Percentiles rank a stretch among this genome's conserved stretches.
These are phyloP conservation scores for Antitrichia curtipendula DNA, from an alignment of 225 moss, liverwort and hornwort genomes.

Conservation along the genomic window DNA sequence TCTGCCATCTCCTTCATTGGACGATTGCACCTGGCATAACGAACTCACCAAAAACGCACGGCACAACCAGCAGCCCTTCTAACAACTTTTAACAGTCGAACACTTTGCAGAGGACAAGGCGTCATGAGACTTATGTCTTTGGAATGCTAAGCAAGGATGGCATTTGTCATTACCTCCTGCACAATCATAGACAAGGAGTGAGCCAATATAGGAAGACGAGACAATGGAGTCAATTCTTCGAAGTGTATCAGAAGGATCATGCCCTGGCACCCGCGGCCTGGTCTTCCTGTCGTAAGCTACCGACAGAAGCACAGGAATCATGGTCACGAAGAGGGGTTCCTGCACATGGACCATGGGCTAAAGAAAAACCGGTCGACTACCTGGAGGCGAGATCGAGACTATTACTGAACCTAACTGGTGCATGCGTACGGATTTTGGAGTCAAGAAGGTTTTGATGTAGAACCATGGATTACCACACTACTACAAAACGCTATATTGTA, in stretches of 20 bases:
- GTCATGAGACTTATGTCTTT: not conserved
- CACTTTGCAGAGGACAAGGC: not conserved
- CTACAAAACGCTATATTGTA: not conserved
- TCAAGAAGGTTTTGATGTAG: not conserved
- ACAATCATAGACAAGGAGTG: not conserved
- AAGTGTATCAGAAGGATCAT: not conserved
- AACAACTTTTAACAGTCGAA: not conserved
- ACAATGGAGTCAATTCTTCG: not conserved
- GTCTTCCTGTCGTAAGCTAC: not conserved
- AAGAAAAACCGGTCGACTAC: not conserved
- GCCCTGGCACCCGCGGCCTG: not conserved
- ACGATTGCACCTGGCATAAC: not conserved
- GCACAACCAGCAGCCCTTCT: not conserved
- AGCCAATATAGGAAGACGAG: not conserved
- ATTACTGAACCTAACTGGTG: fast-evolving
- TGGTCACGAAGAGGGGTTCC: not conserved
- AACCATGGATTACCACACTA: not conserved
- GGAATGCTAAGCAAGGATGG: not conserved
- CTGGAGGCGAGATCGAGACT: not conserved
- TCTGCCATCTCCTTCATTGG: not conserved
- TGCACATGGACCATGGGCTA: not conserved
- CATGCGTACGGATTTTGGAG: not conserved
- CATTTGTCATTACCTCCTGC: not conserved
- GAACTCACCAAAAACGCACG: not conserved
- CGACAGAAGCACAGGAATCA: not conserved